phyloP scores from a whole-genome alignment of 2,329 filamentous ascomycete genomes.

The Paraphaeosphaeria minitans region DNA sequence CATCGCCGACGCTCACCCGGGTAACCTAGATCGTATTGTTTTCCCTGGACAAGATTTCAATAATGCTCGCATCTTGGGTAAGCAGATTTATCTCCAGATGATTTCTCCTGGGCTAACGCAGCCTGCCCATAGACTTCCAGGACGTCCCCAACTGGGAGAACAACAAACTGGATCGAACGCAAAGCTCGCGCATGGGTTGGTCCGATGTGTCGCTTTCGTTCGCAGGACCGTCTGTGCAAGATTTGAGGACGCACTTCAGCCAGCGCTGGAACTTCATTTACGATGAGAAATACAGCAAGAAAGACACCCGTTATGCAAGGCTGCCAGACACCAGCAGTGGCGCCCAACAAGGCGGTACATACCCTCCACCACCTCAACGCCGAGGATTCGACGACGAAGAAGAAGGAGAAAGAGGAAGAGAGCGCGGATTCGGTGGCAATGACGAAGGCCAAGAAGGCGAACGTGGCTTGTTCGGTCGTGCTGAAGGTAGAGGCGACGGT shows the following conservation, averaged over 20 bases:
- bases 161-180: slow-evolving; percentile 82
- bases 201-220: slow-evolving; percentile 82
- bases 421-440: slow-evolving; percentile 43
- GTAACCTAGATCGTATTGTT: slow-evolving; percentile 73
- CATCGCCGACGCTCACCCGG: slow-evolving; percentile 82
- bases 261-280: slow-evolving; percentile 94
- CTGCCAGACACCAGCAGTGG: slow-evolving; percentile 37
- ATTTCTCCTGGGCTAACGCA: slow-evolving; percentile 17
- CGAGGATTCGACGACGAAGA: slow-evolving; percentile 39
- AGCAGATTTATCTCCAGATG: slow-evolving; percentile 13
- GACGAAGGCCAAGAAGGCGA: slow-evolving; percentile 31
- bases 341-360: slow-evolving; percentile 47
- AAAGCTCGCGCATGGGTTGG: slow-evolving; percentile 89
- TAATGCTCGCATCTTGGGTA: slow-evolving; percentile 80
- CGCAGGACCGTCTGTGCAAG: slow-evolving; percentile 74
- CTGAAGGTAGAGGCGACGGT: slow-evolving; percentile 21
- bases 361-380: slow-evolving; percentile 48
- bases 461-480: slow-evolving; percentile 37
- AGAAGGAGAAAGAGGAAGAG: slow-evolving; percentile 35
- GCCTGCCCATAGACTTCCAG: slow-evolving; percentile 63
- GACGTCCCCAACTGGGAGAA: slow-evolving; percentile 79
- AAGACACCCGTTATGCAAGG: slow-evolving; percentile 56
- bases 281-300: slow-evolving; percentile 74
- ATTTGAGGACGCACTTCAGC: slow-evolving; percentile 77
- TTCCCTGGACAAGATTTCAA: slow-evolving; percentile 95